A percentile compares a stretch with the other conserved stretches of the same genome.
phyloP scores from a whole-genome alignment of 495 filamentous ascomycete genomes.

The Podospora didyma region DNA sequence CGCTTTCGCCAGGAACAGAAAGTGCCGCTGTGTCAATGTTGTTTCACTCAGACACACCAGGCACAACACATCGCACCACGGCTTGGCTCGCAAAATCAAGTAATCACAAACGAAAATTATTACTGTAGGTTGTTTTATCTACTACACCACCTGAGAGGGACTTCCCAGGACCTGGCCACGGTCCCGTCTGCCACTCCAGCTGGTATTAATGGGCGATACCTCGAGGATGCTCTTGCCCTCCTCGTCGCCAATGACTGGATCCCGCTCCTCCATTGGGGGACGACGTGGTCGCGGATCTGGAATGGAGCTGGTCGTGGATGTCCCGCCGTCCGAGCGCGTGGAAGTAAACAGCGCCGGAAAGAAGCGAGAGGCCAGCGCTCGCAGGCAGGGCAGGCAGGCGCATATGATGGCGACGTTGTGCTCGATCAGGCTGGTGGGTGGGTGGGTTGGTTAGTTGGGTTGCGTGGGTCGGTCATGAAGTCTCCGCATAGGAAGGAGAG shows the following conservation, averaged over 20 bases:
- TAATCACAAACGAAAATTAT: too few relatives aligned
- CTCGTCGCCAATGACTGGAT: not conserved
- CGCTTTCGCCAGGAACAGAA: too few relatives aligned
- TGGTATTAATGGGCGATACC: not conserved
- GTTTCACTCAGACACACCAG: too few relatives aligned
- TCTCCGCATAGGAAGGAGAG: not conserved
- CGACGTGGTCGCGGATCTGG: not conserved
- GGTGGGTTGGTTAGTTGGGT: too few relatives aligned
- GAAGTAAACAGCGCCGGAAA: constrained; percentile 10
- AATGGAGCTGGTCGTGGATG: not conserved
- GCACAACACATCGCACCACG: too few relatives aligned
- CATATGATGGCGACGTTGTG: constrained; percentile 22
- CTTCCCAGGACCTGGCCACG: too few relatives aligned
- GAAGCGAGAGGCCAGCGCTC: constrained; percentile 8
- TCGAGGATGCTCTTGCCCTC: not conserved
- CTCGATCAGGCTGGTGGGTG: constrained; percentile 13
- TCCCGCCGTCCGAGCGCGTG: too few relatives aligned
- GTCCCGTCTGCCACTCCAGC: not conserved
- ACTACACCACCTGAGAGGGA: too few relatives aligned
- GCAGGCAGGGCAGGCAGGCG: constrained; percentile 20
- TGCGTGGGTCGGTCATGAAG: not conserved
- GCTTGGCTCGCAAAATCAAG: too few relatives aligned
- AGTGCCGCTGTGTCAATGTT: too few relatives aligned
- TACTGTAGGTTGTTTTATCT: too few relatives aligned
- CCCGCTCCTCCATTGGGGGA: not conserved